Base-by-base conservation (phyloP, 371 early-diverging fungal genomes). In the Mortierella sp. region DNA sequence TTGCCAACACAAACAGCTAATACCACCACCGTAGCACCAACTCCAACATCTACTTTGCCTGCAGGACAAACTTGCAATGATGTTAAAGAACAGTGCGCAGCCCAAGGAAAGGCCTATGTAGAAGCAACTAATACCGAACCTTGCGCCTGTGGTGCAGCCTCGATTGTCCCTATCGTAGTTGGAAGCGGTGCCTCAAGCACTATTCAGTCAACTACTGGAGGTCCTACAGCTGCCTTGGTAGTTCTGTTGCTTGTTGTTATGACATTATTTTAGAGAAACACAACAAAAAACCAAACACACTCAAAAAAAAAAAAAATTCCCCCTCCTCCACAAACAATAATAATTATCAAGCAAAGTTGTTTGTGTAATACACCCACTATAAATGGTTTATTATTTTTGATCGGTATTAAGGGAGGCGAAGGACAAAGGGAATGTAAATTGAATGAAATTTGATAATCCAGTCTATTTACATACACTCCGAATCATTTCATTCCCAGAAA, bases 71-170 rank as follows among this genome's bases (percentile, higher is more conserved):
- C 72, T 7, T 77, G 78, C 22, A 53, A 61, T 3, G 78, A 77
- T 26, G 35, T 77, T 37, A 43, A 65, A 61, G 65, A 77, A 28
- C 78, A 77, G 43, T 77, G 78, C 61, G 78, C 72, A 3, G 72
- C 78, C 2, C 78, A 77, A 35, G 66, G 72, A 19, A 62, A 51
- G 13, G 58, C 13, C 23, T 77, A 28, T 31, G 19, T 47, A 26
- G 43, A 64, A 3, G 51, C 68, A 1, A 72, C 72, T 1, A 64
- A 26, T 12, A 65, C 64, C 1, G 34, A 61, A 13, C 57, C 68
- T 31, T 77, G 78, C 32, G 12, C 72, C 19, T 77, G 78, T 60
- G 78, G 78, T 5, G 61, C 35, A 0, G 23, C 67, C 1, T 19
- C 72, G 37, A 42, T 71, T 15, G 34, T 70, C 26, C 76, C 71